Conservation (phyloP, 75 land plant genomes). For the Isoetes taiwanensis region DNA sequence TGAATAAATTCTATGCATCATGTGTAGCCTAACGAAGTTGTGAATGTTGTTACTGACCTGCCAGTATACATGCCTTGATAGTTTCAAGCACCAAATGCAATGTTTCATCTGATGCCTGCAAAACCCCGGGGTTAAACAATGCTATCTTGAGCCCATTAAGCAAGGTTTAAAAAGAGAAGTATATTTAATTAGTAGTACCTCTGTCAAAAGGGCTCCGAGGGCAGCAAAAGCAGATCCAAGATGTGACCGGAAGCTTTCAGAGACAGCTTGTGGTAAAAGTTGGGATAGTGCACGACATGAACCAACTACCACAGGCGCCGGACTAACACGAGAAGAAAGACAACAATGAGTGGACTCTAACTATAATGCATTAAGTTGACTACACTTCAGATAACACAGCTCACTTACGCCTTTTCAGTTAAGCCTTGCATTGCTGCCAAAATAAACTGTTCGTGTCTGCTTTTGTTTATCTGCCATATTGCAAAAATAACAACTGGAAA, state of each 20-base stretch:
- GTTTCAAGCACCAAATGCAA: slow-evolving; percentile 88
- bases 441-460: slow-evolving; percentile 42
- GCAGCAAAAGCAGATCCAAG: slow-evolving; percentile 41
- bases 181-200: slow-evolving; percentile 43
- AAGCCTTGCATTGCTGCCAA: slow-evolving; percentile 53
- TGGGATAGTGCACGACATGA: slow-evolving; percentile 76
- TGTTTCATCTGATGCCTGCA: slow-evolving; percentile 90
- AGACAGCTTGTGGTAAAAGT: slow-evolving; percentile 44
- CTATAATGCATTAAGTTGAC: background rate
- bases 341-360: background rate
- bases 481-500: no score
- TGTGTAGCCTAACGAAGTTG: no score
- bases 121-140: no score
- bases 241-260: slow-evolving; percentile 35
- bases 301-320: slow-evolving; percentile 81
- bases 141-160: no score
- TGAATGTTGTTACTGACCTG: slow-evolving; percentile 40
- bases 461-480: slow-evolving; percentile 62
- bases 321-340: slow-evolving; percentile 20
- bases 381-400: background rate
- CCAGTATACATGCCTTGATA: slow-evolving; percentile 62
- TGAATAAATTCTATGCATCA: no score
- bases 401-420: slow-evolving; percentile 52
- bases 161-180: background rate
- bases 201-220: slow-evolving; percentile 48